Percentiles rank a stretch among this genome's conserved stretches.
phyloP scores from a whole-genome alignment of 2,329 filamentous ascomycete species.

The Colletotrichum theobromicola region DNA sequence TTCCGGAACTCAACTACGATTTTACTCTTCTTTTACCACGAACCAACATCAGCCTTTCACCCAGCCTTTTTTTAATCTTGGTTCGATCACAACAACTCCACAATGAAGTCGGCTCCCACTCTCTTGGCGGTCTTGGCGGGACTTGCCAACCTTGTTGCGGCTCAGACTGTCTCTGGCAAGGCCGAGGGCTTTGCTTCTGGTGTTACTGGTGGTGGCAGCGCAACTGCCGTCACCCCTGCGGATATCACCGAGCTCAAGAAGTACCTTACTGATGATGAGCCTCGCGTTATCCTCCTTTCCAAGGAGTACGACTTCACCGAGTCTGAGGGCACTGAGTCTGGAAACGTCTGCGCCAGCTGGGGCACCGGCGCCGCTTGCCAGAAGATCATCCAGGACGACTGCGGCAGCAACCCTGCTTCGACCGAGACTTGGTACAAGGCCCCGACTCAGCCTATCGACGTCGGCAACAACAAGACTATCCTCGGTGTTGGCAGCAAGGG shows the following conservation, averaged over 20 bases:
- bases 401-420: background rate
- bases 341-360: slow-evolving; percentile 30
- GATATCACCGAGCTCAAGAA: slow-evolving; percentile 47
- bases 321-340: slow-evolving; percentile 25
- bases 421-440: slow-evolving; percentile 16
- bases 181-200: slow-evolving; percentile 37
- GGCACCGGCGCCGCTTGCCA: slow-evolving; percentile 24
- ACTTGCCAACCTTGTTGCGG: background rate
- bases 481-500: slow-evolving; percentile 12
- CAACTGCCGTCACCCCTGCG: slow-evolving; percentile 45
- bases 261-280: slow-evolving; percentile 24
- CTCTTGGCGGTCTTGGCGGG: slow-evolving; percentile 15
- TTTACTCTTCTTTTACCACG: background rate
- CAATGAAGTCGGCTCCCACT: slow-evolving; percentile 7
- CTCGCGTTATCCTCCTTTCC: slow-evolving; percentile 29
- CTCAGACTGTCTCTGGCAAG: slow-evolving; percentile 27
- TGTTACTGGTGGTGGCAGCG: slow-evolving; percentile 57
- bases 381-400: slow-evolving; percentile 21
- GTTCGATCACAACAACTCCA: background rate
- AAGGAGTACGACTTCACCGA: slow-evolving; percentile 32
- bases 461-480: slow-evolving; percentile 13
- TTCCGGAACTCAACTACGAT: background rate
- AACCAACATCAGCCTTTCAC: background rate
- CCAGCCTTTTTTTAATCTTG: background rate
- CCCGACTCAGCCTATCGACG: slow-evolving; percentile 7